Evolutionary conservation across 2,329 filamentous ascomycete species (phyloP), one percentile per base, ranked within the genome.

Genomic region (Tolypocladium sp.): DNA sequence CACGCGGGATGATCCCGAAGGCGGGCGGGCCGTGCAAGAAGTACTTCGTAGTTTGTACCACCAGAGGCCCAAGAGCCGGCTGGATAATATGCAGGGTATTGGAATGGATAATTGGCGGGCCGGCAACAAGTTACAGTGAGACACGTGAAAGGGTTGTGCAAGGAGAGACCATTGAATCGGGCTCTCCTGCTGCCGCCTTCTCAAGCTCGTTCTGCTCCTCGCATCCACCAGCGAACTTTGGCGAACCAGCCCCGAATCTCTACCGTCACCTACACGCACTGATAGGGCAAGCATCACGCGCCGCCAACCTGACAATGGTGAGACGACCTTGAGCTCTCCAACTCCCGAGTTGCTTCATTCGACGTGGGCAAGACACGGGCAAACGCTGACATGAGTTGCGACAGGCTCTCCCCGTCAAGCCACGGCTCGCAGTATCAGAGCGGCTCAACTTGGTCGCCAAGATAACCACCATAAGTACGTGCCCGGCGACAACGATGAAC

Each of bases 361-460:
- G 25, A 9, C 46, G 33, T 51, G 6, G 17, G 15, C 25, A 33
- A 20, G 17, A 33, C 3, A 6, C 25, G 15, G 46, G 27, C 46
- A n/a, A 20, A 17, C 15, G 46, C 49, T 52, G 49, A 52, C 9
- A 4, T 13, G 49, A 13, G 20, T 2, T 17, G 17, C 20, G 17
- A 5, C 49, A 52, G 49, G 25, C 37, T 17, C 27, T 30, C 44
- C 57, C 59, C 27, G 53, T 59, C 55, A 66, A 64, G 44, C 65
- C 64, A n/a, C 57, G 59, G 27, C 60, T 68, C 30, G 66, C 63
- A 17, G 42, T 63, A 33, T 40, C 59, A 15, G 65, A 68, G 57
- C 63, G 58, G 22, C 25, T 63, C 15, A 53, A 54, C 20, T 25
- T 68, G 51, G 22, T 59, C 2, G 33, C 60, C 17, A 62, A 63